Conservation (phyloP, 331 rosid species). For the Acacia pycnantha region DNA sequence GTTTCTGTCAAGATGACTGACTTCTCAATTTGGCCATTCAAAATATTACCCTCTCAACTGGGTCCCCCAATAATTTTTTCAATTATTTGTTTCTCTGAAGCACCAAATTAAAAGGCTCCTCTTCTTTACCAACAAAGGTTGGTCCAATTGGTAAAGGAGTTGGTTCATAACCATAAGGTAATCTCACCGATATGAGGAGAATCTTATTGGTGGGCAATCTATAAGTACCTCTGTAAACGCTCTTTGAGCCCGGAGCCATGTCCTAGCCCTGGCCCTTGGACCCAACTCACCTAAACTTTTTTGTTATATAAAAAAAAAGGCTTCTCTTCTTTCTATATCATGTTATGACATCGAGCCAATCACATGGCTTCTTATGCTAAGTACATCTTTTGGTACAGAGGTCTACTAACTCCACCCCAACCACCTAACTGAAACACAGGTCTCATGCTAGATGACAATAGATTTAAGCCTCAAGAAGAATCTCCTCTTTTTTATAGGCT, state of each 20-base stretch:
- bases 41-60: not conserved
- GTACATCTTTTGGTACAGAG: not conserved
- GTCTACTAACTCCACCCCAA: not conserved
- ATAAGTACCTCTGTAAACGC: too few relatives aligned
- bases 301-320: not conserved
- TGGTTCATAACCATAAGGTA: too few relatives aligned
- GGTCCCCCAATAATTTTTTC: not conserved
- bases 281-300: too few relatives aligned
- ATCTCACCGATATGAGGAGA: too few relatives aligned
- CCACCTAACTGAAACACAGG: not conserved
- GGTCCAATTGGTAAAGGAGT: too few relatives aligned
- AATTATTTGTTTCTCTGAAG: not conserved
- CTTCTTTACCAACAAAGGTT: not conserved
- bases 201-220: too few relatives aligned
- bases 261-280: too few relatives aligned
- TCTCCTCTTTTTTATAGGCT: slow-evolving; percentile 1
- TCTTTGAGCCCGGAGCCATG: too few relatives aligned
- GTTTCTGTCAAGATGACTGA: not conserved
- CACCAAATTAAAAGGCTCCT: not conserved
- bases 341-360: slow-evolving; percentile 6
- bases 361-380: not conserved
- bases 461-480: not conserved
- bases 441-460: slow-evolving; percentile 8
- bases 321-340: not conserved
- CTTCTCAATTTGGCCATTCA: not conserved